Percentiles rank a stretch among this genome's conserved stretches.
Conservation (phyloP, 2,329 filamentous ascomycete genomes). For the Botrytis sinoallii region DNA sequence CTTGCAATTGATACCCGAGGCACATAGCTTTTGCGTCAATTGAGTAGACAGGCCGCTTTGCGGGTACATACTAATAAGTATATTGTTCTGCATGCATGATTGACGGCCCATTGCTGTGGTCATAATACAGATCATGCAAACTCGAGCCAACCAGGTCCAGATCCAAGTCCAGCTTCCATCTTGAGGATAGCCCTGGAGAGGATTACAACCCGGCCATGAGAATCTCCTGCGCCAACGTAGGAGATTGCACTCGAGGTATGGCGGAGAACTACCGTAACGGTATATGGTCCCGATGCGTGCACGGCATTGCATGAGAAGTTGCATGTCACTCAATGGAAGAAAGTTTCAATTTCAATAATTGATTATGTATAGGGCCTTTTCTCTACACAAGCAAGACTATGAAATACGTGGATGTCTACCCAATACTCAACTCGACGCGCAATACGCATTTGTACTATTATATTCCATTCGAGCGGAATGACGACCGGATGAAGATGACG, state of each 20-base stretch:
- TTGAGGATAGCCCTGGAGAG: neutral
- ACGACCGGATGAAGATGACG: neutral
- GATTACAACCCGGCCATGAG: neutral
- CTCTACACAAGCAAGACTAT: neutral
- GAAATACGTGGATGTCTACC: neutral
- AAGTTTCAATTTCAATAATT: neutral
- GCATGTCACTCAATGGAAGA: neutral
- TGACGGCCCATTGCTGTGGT: neutral
- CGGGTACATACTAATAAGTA: neutral
- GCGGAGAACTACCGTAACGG: neutral
- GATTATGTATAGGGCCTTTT: constrained; percentile 1
- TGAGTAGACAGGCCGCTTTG: neutral
- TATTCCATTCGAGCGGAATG: neutral
- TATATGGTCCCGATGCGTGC: neutral
- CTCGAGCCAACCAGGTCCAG: neutral
- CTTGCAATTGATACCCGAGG: neutral
- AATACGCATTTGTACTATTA: neutral
- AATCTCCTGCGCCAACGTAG: neutral
- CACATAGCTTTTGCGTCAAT: neutral
- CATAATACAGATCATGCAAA: neutral
- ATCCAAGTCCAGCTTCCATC: neutral
- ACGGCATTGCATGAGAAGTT: neutral
- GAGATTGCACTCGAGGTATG: neutral
- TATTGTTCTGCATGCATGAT: neutral
- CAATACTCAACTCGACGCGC: neutral